These are phyloP conservation scores for Xerocomus cyaneibrunnescens DNA, from an alignment of 1,284 basidiomycete genomes.

Conservation along the genomic window DNA sequence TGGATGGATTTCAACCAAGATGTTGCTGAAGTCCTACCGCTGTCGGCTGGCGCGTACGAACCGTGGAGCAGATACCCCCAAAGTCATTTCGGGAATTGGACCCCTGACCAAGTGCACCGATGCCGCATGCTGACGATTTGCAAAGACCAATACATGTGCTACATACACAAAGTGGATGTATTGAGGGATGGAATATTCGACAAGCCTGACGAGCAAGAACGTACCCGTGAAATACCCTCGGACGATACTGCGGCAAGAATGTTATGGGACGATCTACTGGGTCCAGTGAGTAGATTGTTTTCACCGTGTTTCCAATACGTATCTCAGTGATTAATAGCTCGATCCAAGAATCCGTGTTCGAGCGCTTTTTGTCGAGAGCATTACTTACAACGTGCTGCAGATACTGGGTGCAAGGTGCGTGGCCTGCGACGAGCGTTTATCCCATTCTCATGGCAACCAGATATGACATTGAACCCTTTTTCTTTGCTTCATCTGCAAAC, in stretches of 20 bases:
- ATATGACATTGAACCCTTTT: slow-evolving; percentile 51
- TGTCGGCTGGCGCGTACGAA: slow-evolving; percentile 1
- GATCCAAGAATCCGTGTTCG: slow-evolving; percentile 39
- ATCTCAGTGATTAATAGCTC: slow-evolving; percentile 24
- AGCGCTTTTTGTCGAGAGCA: slow-evolving; percentile 49
- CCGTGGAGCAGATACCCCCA: slow-evolving; percentile 43
- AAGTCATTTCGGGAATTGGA: slow-evolving; percentile 54
- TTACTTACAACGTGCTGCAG: slow-evolving; percentile 44
- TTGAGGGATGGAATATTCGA: slow-evolving; percentile 33
- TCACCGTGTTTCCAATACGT: background rate
- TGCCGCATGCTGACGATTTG: slow-evolving; percentile 39
- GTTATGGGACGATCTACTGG: slow-evolving; percentile 23
- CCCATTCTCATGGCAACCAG: slow-evolving; percentile 14
- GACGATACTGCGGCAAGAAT: background rate
- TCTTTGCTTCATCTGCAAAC: slow-evolving; percentile 55
- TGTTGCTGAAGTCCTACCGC: slow-evolving; percentile 10
- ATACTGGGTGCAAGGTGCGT: slow-evolving; percentile 50
- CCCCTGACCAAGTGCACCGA: slow-evolving; percentile 40
- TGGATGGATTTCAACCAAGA: slow-evolving; percentile 37
- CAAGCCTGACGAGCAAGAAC: background rate
- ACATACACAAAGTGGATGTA: slow-evolving; percentile 46
- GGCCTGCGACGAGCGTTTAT: background rate
- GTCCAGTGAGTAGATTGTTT: slow-evolving; percentile 16
- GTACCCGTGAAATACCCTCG: slow-evolving; percentile 7
- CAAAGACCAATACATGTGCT: slow-evolving; percentile 30